Base-by-base conservation (phyloP, 1,284 basidiomycete genomes). In the Fomitopsis betulina region DNA sequence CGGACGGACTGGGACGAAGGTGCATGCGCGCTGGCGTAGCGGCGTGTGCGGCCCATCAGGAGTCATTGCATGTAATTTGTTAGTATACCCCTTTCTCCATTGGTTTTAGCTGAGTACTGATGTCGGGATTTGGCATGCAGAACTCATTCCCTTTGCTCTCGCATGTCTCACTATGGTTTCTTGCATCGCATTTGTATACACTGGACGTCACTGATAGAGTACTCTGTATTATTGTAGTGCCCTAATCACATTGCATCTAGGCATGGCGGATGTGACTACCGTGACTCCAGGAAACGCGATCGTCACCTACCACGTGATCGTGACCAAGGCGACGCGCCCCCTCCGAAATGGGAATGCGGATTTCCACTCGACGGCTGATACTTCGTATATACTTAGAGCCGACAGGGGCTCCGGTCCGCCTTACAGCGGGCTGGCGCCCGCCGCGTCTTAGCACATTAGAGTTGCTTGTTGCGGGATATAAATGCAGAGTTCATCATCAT, bases 1-100 rank as follows among this genome's bases (percentile, higher is more conserved):
- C 77, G 75, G 66, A 72, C 69, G 21, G 85, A 85, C 55, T 91
- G 88, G 88, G 79, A 86, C 43, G 79, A 73, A 59, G 80, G 81
- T 40, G 80, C 69, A 32, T 67, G 67, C 58, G 65, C 66, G 56
- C 64, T 71, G 35, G 68, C 61, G 47, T 71, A 58, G 43, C 53
- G 1, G 42, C 25, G 51, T 37, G 35, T 35, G 43, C 37, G 21
- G 17, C 23, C 45, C 42, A 27, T 15, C 32, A 9, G 32, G 32
- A 12, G 8, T 23, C 49, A 3, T 51, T 37, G 32, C 32, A 33
- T 23, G n/a, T 51, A 35, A 51, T 21, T 51, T 51, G 49, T 51
- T 7, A 51, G 49, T 51, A 37, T 37, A 15, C 49, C 21, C 39
- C 30, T 21, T 13, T 32, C 12, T 23, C n/a, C 54, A 17, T 55